A percentile compares a stretch with the other conserved stretches of the same genome.
Conservation (phyloP, 1,284 basidiomycete genomes). For the Uromyces viciae-fabae region DNA sequence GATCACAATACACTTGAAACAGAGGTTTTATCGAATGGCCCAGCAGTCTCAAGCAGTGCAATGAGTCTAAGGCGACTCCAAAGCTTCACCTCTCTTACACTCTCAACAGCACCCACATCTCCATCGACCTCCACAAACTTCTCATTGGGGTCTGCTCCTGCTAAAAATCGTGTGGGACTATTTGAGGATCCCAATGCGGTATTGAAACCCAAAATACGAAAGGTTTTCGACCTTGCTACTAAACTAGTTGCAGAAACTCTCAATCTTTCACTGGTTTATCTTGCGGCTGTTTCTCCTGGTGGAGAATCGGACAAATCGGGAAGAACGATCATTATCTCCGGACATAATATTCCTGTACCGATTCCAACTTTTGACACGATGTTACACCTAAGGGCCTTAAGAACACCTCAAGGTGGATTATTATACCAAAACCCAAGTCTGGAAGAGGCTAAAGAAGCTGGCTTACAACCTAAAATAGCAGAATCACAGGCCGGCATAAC, state of each 20-base stretch:
- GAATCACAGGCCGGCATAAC: not conserved
- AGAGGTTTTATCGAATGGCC: too few relatives aligned
- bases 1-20: too few relatives aligned
- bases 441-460: conserved; percentile 14
- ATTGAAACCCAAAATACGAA: conserved; percentile 38
- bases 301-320: not conserved
- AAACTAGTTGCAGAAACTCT: conserved; percentile 33
- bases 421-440: conserved; percentile 40
- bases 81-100: not conserved
- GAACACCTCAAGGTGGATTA: conserved; percentile 16
- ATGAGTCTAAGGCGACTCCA: not conserved
- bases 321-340: conserved; percentile 24
- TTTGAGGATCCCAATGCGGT: conserved; percentile 31
- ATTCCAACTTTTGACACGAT: conserved; percentile 24
- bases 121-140: not conserved
- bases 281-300: conserved; percentile 23
- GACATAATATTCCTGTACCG: conserved; percentile 25
- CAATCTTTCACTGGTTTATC: conserved; percentile 39
- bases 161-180: not conserved
- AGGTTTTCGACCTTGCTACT: conserved; percentile 42
- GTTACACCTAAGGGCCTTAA: conserved; percentile 27
- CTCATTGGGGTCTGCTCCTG: not conserved
- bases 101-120: not conserved
- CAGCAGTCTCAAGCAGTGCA: too few relatives aligned
- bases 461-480: not conserved